Percentiles rank a stretch among this genome's conserved stretches.
Conservation (phyloP, 2,329 filamentous ascomycete genomes). For the Gnomoniopsis sp. region DNA sequence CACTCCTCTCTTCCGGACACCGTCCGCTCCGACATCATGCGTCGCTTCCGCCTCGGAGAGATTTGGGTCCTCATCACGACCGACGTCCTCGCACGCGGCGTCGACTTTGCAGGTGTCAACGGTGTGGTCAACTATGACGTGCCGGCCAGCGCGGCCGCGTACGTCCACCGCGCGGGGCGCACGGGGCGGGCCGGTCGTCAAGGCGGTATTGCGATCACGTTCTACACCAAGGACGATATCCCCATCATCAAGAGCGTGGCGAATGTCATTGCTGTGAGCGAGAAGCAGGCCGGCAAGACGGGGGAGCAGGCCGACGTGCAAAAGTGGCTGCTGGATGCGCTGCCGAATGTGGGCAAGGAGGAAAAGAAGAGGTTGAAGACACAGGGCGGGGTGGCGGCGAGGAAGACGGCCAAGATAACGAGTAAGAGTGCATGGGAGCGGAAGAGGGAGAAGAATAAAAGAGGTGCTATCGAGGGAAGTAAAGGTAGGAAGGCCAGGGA, state of each 20-base stretch:
- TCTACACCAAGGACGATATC: slow-evolving; percentile 94
- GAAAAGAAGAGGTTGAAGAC: slow-evolving; percentile 80
- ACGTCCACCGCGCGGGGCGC: slow-evolving; percentile 89
- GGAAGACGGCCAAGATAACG: slow-evolving; percentile 68
- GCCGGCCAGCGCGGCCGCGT: slow-evolving; percentile 82
- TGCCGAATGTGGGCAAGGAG: slow-evolving; percentile 80
- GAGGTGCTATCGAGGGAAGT: slow-evolving; percentile 60
- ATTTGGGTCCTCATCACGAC: slow-evolving; percentile 97
- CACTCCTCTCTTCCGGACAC: slow-evolving; percentile 81
- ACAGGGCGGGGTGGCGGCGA: slow-evolving; percentile 69
- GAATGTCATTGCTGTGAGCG: slow-evolving; percentile 83
- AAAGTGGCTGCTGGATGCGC: slow-evolving; percentile 82
- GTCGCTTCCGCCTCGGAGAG: slow-evolving; percentile 84
- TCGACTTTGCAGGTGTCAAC: slow-evolving; percentile 94
- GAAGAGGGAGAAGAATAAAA: slow-evolving; percentile 63
- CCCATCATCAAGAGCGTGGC: slow-evolving; percentile 85
- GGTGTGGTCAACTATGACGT: slow-evolving; percentile 98
- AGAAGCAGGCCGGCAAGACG: slow-evolving; percentile 62
- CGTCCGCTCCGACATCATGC: slow-evolving; percentile 77
- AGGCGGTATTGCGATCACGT: slow-evolving; percentile 86
- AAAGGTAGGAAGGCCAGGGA: slow-evolving; percentile 46
- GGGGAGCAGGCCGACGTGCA: slow-evolving; percentile 60
- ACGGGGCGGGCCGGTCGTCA: slow-evolving; percentile 85
- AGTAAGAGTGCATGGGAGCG: slow-evolving; percentile 77
- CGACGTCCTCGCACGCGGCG: slow-evolving; percentile 83